Conservation (phyloP, 2,329 filamentous ascomycete genomes). For the Calonectria pseudoreteaudii region DNA sequence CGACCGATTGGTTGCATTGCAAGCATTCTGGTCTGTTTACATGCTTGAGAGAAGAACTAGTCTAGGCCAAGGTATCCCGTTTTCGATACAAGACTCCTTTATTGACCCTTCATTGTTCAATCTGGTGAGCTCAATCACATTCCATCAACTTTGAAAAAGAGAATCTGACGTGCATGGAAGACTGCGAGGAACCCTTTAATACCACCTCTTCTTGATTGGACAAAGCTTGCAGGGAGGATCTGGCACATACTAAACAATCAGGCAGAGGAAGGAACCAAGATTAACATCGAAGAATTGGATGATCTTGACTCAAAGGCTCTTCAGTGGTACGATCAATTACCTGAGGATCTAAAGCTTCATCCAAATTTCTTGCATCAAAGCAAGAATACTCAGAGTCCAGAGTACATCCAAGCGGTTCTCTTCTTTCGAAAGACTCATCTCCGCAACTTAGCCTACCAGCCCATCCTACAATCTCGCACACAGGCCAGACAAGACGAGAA, state of each 20-base stretch:
- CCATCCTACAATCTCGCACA: conserved; percentile 1
- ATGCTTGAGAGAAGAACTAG: conserved; percentile 22
- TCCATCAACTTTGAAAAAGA: not conserved
- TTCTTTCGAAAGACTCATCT: conserved; percentile 15
- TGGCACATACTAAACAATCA: conserved; percentile 12
- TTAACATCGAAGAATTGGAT: not conserved
- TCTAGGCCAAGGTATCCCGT: conserved; percentile 10
- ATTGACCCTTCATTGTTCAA: conserved; percentile 13
- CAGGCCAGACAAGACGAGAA: not conserved
- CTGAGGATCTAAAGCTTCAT: not conserved
- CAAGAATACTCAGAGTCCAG: not conserved
- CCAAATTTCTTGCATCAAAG: not conserved
- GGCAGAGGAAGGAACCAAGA: not conserved
- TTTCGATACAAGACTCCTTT: conserved; percentile 15
- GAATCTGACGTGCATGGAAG: not conserved
- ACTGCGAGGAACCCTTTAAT: not conserved
- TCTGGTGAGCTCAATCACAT: not conserved
- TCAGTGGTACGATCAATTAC: conserved; percentile 7
- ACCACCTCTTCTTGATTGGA: conserved; percentile 6
- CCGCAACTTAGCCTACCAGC: conserved; percentile 1
- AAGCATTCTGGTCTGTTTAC: conserved; percentile 19
- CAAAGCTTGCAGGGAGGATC: conserved; percentile 9
- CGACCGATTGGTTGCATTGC: not conserved
- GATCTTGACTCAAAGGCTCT: not conserved
- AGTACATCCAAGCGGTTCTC: not conserved